Evolutionary conservation across 768 basidiomycete genomes (phyloP).

Genomic region (Russula griseocarnosa): DNA sequence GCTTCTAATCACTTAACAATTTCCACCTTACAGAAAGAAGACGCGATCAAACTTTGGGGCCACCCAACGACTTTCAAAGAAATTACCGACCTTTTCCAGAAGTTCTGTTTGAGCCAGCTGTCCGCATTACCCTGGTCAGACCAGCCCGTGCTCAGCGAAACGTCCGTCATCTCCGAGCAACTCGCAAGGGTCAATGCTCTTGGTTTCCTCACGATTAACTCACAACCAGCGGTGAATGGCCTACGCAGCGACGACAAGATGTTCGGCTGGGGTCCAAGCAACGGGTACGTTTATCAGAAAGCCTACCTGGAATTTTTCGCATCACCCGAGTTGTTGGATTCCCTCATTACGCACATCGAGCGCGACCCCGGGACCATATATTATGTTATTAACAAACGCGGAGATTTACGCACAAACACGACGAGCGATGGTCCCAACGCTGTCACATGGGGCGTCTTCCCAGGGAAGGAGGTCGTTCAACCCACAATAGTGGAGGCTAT

Average conservation of each 20-base stretch:
- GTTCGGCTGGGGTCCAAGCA: slow-evolving; percentile 91
- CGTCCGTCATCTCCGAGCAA: slow-evolving; percentile 68
- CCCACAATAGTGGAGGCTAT: slow-evolving; percentile 96
- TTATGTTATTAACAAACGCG: slow-evolving; percentile 94
- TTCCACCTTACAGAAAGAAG: slow-evolving; percentile 58
- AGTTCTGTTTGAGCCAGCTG: slow-evolving; percentile 75
- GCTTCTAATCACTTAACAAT: background rate
- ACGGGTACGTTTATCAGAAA: slow-evolving; percentile 96
- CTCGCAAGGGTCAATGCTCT: slow-evolving; percentile 83
- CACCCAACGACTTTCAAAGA: slow-evolving; percentile 64
- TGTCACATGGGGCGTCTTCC: slow-evolving; percentile 99
- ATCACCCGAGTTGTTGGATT: slow-evolving; percentile 61
- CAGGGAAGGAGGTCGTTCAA: slow-evolving; percentile 93
- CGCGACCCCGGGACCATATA: slow-evolving; percentile 88
- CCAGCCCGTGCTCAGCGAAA: slow-evolving; percentile 80
- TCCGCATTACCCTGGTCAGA: slow-evolving; percentile 93
- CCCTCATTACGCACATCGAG: slow-evolving; percentile 78
- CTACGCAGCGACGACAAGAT: slow-evolving; percentile 76
- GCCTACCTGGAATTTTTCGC: slow-evolving; percentile 98
- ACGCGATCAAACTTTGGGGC: slow-evolving; percentile 86
- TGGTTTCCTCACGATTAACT: slow-evolving; percentile 96
- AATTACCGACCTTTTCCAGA: slow-evolving; percentile 68
- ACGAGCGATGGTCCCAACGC: slow-evolving; percentile 95
- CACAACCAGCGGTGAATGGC: slow-evolving; percentile 93
- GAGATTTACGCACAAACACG: slow-evolving; percentile 92